Base-by-base conservation (phyloP, 2,329 filamentous ascomycete genomes). In the Penicillium occitanis region DNA sequence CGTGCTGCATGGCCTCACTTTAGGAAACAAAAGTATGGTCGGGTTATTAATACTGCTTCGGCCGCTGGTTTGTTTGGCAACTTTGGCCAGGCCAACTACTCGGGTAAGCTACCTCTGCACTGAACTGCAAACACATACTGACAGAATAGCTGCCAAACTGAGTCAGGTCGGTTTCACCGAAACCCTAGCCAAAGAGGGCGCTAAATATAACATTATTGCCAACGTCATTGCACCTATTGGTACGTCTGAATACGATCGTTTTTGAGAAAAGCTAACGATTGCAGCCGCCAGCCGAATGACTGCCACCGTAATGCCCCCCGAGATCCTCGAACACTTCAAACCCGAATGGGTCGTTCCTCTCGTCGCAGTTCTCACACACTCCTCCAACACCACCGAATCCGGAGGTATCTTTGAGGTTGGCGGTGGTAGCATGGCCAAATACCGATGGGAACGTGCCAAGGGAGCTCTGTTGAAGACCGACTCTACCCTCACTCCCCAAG, bases 31-130 rank as follows among this genome's bases (percentile, higher is more conserved):
- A 98, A 97, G 87, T 99, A 92, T 78, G 95, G 95, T 69, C 88
- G 95, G 73, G 85, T 99, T 71, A 97, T 99, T 83, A 98, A 96
- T 85, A 98, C 95, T 28, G 88, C 94, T 44, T 98, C 94, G n/a
- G 93, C 93, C 66, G 93, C 95, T 68, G 95, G 95, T 74, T 85
- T 99, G 63, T 98, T 96, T 78, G 95, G 95, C 75, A 95, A 88
- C 82, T 98, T 97, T 76, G 95, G 94, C 71, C 94, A 98, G 83
- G 88, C 89, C 78, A 98, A 97, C 82, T 99, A 99, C 83, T 96
- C 94, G 63, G 85, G 85, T 88, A 42, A 50, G 17, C 11, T 57
- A 25, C 11, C 30, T 57, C n/a, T n/a, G 4, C 28, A 10, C 8
- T 5, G 28, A 4, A 19, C 6, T 37, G 37, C 17, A 44, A 17